Evolutionary conservation across 139 green algal species (phyloP), one percentile per base, ranked within the genome.

Genomic region (Chlorella sp.): DNA sequence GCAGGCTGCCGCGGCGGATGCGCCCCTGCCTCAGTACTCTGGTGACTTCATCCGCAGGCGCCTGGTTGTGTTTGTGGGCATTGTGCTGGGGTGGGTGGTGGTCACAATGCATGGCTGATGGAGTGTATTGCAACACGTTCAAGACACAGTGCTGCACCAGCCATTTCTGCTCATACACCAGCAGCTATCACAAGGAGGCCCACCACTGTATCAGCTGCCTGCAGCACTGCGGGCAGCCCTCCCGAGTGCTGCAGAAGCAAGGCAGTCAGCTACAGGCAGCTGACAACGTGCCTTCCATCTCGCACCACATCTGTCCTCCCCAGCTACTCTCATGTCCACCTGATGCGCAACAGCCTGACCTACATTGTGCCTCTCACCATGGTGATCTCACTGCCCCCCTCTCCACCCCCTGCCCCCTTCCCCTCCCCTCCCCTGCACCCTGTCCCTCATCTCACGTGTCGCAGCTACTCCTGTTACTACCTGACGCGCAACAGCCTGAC

Each of bases 401-500:
- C n/a, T n/a, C n/a, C n/a, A n/a, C n/a, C n/a, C n/a, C n/a, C n/a
- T n/a, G n/a, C n/a, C n/a, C n/a, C n/a, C n/a, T n/a, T n/a, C n/a
- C n/a, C n/a, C n/a, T n/a, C n/a, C n/a, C n/a, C n/a, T n/a, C n/a
- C n/a, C n/a, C n/a, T n/a, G n/a, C n/a, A n/a, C n/a, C n/a, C n/a
- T n/a, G n/a, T n/a, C n/a, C 26, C 50, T 66, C 32, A 62, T 68
- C 0, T 26, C 5, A 30, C 73, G 62, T 20, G n/a, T 34, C n/a
- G 22, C 49, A 82, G 82, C 3, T 96, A 95, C 79, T 84, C 87
- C 17, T 92, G 80, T 67, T 97, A 96, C 83, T 98, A 98, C 86
- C 84, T 98, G 24, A 97, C 93, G 0, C 86, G 94, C 62, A 97
- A 96, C 86, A 89, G 75, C 42, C 78, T 98, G n/a, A 96, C 89